Conservation (phyloP, 164 flowering plant species). For the Umbilicus rupestris region DNA sequence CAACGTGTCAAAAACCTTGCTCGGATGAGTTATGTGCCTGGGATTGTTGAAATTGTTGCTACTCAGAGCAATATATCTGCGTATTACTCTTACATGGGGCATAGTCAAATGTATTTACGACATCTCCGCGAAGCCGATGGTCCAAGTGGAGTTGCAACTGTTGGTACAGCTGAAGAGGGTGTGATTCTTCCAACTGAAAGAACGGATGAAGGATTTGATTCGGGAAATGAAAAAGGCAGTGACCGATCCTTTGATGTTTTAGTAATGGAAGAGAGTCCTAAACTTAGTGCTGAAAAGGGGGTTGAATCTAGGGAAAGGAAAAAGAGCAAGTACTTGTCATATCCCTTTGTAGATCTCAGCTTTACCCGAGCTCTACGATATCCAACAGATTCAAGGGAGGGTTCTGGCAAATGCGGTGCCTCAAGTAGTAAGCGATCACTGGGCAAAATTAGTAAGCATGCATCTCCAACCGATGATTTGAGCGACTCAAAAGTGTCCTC, state of each 20-base stretch:
- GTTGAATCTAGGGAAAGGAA: conserved; percentile 48
- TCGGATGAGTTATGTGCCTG: conserved; percentile 18
- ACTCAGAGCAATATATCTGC: conserved; percentile 35
- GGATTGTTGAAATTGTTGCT: conserved; percentile 37
- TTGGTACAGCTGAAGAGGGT: conserved; percentile 4
- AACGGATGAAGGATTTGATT: conserved; percentile 13
- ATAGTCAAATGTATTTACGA: conserved; percentile 28
- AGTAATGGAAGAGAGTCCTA: background rate
- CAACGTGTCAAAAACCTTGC: conserved; percentile 30
- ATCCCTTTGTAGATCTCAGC: conserved; percentile 38
- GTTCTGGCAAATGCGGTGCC: conserved; percentile 16
- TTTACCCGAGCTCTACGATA: conserved; percentile 14
- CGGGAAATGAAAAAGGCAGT: conserved; percentile 8
- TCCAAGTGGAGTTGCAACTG: conserved; percentile 7
- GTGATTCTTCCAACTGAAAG: conserved; percentile 9
- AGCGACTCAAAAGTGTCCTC: conserved; percentile 23
- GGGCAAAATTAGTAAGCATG: conserved; percentile 19
- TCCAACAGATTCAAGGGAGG: conserved; percentile 16
- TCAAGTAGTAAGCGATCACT: conserved; percentile 23
- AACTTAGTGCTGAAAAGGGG: conserved; percentile 16
- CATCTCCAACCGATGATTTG: conserved; percentile 7
- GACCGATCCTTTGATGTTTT: background rate
- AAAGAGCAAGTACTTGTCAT: conserved; percentile 83
- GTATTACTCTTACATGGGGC: conserved; percentile 37
- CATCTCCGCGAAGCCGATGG: conserved; percentile 21